Evolutionary conservation across 208 protist species (phyloP).

Genomic region (Leishmania tarentolae): DNA sequence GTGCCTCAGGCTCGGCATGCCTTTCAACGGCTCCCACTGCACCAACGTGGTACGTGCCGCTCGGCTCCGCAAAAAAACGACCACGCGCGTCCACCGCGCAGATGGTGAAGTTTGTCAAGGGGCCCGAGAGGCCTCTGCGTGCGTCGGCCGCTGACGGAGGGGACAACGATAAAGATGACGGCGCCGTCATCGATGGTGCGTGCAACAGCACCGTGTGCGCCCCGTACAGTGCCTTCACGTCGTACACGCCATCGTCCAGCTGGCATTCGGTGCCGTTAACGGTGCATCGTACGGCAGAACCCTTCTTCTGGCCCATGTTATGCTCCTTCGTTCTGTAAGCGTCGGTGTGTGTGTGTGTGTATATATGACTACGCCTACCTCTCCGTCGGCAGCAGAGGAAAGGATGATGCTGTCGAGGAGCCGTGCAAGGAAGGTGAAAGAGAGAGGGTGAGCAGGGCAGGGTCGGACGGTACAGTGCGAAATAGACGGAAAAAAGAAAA

Average conservation of each 20-base stretch:
- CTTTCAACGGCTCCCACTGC: not conserved
- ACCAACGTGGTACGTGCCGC: conserved; percentile 36
- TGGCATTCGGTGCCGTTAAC: conserved; percentile 43
- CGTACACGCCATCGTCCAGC: conserved; percentile 30
- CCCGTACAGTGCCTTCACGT: conserved; percentile 50
- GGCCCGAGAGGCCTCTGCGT: not conserved
- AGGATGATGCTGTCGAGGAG: not conserved
- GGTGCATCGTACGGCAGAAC: not conserved
- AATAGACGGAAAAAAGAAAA: not conserved
- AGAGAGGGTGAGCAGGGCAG: not conserved
- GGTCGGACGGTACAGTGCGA: not conserved
- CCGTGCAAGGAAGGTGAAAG: not conserved
- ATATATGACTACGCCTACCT: not conserved
- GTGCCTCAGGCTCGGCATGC: not conserved
- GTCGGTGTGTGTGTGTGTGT: too few relatives aligned
- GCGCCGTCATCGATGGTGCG: not conserved
- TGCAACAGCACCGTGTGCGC: conserved; percentile 39
- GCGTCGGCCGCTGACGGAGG: not conserved
- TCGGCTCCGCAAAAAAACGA: conserved; percentile 46
- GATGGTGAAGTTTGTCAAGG: conserved; percentile 28
- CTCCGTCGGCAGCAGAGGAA: not conserved
- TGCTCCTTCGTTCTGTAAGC: not conserved
- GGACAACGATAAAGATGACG: not conserved
- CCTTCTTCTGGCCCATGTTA: not conserved
- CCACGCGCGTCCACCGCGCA: conserved; percentile 55